A percentile compares a stretch with the other conserved stretches of the same genome.
These are phyloP conservation scores for Cyclotella cryptica DNA, from an alignment of 108 stramenopile species.

Conservation along the genomic window DNA sequence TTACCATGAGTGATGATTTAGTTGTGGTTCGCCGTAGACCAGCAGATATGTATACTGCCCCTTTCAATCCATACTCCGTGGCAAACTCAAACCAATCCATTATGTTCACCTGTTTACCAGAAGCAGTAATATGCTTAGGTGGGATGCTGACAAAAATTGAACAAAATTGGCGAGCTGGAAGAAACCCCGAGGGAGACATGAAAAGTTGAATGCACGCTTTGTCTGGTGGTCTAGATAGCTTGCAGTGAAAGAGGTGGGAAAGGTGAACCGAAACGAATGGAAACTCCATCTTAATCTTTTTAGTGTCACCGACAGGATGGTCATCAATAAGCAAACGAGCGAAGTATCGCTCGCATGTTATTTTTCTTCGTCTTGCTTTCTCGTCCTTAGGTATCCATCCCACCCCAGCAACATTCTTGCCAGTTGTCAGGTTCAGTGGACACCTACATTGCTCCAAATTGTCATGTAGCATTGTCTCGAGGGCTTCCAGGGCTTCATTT, in stretches of 20 bases:
- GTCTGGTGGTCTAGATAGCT: constrained; percentile 27
- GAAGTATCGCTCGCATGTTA: constrained; percentile 41
- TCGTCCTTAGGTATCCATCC: constrained; percentile 24
- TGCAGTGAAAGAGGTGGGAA: constrained; percentile 45
- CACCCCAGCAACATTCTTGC: background rate
- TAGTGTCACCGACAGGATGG: constrained; percentile 44
- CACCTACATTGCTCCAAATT: constrained; percentile 6
- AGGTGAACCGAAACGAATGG: constrained; percentile 35
- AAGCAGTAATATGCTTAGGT: background rate
- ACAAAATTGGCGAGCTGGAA: constrained; percentile 23
- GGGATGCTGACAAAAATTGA: constrained; percentile 22
- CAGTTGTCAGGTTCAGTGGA: background rate
- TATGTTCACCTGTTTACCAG: background rate
- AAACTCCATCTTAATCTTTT: constrained; percentile 30
- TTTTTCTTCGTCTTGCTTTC: constrained; percentile 19
- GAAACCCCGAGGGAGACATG: constrained; percentile 15
- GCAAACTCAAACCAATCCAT: constrained; percentile 38
- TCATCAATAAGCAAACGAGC: constrained; percentile 43
- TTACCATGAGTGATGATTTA: background rate
- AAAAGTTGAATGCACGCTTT: constrained; percentile 40
- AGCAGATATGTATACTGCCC: constrained; percentile 10
- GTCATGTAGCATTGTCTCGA: constrained; percentile 13
- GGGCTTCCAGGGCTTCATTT: constrained; percentile 11
- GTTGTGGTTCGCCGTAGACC: background rate
- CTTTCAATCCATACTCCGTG: constrained; percentile 20